Evolutionary conservation across 2,329 filamentous ascomycete species (phyloP).

Genomic region (Penicillium sp.): DNA sequence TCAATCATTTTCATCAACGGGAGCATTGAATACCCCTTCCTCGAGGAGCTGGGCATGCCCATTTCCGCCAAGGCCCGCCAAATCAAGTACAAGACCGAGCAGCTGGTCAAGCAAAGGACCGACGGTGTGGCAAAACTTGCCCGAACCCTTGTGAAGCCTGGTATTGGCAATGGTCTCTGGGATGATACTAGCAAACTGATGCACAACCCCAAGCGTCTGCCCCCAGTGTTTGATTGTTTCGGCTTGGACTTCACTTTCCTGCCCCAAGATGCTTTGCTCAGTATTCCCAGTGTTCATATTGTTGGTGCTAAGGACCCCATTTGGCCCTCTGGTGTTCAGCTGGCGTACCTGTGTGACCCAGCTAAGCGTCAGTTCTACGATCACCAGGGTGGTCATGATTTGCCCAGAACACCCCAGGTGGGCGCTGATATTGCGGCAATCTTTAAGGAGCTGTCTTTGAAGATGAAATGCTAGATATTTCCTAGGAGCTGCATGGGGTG

Average conservation of each 20-base stretch:
- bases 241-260: not conserved
- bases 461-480: not conserved
- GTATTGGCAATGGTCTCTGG: not conserved
- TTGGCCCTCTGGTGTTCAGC: not conserved
- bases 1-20: not conserved
- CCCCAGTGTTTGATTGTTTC: not conserved
- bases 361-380: not conserved
- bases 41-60: not conserved
- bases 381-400: conserved; percentile 1
- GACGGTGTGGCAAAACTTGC: not conserved
- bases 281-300: not conserved
- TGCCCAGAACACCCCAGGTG: not conserved
- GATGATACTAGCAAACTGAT: not conserved
- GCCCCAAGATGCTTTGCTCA: not conserved
- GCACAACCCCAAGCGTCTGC: not conserved
- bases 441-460: not conserved
- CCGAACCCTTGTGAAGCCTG: not conserved
- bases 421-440: not conserved
- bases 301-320: not conserved
- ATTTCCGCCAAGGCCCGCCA: not conserved
- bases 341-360: not conserved
- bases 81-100: not conserved
- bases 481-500: not conserved
- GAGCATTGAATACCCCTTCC: not conserved
- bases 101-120: not conserved